Base-by-base conservation (phyloP, 2,329 filamentous ascomycete species). In the Aureobasidium sp. region DNA sequence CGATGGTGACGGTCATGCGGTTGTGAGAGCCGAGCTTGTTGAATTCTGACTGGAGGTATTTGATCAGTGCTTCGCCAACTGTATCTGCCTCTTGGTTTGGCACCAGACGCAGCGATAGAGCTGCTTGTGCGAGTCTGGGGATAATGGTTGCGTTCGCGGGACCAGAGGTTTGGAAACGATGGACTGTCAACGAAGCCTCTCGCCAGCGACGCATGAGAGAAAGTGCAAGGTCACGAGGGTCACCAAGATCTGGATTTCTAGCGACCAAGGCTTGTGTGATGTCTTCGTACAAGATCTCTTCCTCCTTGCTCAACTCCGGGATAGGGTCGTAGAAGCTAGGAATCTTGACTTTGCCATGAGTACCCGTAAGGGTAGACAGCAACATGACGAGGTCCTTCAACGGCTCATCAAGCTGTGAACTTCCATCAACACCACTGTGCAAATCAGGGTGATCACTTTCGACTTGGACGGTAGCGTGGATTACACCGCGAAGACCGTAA, bases 391-490 rank as follows among this genome's bases (percentile, higher is more conserved):
- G 80, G 72, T 99, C 94, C 44, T 95, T 96, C 9, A 97, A 79
- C 0, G 93, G 90, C 71, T 99, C 94, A 64, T 96, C 90, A 64
- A 94, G 84, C 76, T 95, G 84, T 65, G 89, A 86, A 64, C 91
- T 96, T 42, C 94, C 94, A 70, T 97, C 93, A n/a, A 99, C 93
- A 69, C 94, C 94, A 64, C 91, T 96, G 75, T 99, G 94, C 1
- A 96, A 82, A 74, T 99, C 94, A 0, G 92, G 91, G 65, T 90
- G 86, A 57, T 86, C 85, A 62, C 91, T 95, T 66, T 95, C 88
- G 29, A 99, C 86, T 64, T 91, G 88, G 6, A 97, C 83, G 0
- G 91, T 96, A 5, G 92, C 93, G 72, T 97, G 93, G 25, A 99
- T 87, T 29, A 99, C 93, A 27, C 94, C 94, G 53, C 94, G 86